phyloP scores from a whole-genome alignment of 2,329 filamentous ascomycete genomes.

The Arthrobotrys iridis region DNA sequence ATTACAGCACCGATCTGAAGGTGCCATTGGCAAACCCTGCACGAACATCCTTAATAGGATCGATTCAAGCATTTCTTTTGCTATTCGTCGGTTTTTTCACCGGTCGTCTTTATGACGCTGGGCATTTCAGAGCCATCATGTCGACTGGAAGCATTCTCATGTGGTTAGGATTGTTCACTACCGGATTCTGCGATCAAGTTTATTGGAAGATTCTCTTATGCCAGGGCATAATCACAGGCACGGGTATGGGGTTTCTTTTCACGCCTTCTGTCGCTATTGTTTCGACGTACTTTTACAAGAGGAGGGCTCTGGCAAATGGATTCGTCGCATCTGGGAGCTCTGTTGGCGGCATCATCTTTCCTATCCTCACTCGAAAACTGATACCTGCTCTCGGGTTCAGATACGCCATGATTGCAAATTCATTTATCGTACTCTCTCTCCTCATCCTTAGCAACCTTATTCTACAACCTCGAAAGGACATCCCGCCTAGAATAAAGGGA shows the following conservation, averaged over 20 bases:
- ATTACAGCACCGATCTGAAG: slow-evolving; percentile 63
- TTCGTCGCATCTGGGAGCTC: slow-evolving; percentile 70
- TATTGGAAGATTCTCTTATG: slow-evolving; percentile 61
- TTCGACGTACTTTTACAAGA: slow-evolving; percentile 71
- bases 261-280: slow-evolving; percentile 67
- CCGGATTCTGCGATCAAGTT: slow-evolving; percentile 63
- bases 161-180: slow-evolving; percentile 66
- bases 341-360: slow-evolving; percentile 73
- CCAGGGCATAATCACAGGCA: slow-evolving; percentile 69
- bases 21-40: slow-evolving; percentile 62
- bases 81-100: slow-evolving; percentile 66
- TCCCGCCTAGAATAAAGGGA: slow-evolving; percentile 59
- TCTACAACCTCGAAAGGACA: slow-evolving; percentile 64
- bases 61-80: slow-evolving; percentile 66
- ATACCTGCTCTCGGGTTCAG: slow-evolving; percentile 71
- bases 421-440: slow-evolving; percentile 63
- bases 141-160: slow-evolving; percentile 63
- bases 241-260: slow-evolving; percentile 69
- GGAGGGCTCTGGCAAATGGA: slow-evolving; percentile 70
- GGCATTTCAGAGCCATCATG: slow-evolving; percentile 64
- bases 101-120: slow-evolving; percentile 66
- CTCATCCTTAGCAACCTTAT: slow-evolving; percentile 65
- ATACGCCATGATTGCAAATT: slow-evolving; percentile 73
- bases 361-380: slow-evolving; percentile 68
- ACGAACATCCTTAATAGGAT: slow-evolving; percentile 68